Evolutionary conservation across 441 rosid genomes (phyloP).

Genomic region (Populus tomentosa): DNA sequence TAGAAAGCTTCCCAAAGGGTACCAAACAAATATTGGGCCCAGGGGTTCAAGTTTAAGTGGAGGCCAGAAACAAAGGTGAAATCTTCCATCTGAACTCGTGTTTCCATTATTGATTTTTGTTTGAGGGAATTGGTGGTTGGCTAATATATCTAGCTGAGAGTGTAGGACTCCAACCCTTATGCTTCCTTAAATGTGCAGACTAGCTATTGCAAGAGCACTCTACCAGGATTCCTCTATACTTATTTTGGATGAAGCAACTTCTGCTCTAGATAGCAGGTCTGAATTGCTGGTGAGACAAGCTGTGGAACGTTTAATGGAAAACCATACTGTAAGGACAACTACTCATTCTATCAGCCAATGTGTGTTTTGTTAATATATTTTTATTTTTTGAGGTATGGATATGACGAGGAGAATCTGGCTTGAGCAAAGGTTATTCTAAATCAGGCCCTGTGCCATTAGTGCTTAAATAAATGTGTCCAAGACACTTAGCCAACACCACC

Average conservation of each 20-base stretch:
- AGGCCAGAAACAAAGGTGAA: constrained; percentile 91
- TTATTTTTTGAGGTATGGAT: background rate
- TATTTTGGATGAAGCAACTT: constrained; percentile 96
- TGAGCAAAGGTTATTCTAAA: background rate
- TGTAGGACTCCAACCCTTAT: background rate
- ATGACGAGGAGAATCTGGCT: background rate
- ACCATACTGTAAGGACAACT: constrained; percentile 57
- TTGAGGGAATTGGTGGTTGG: background rate
- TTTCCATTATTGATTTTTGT: background rate
- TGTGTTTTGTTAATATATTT: background rate
- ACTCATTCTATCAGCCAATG: constrained; percentile 4
- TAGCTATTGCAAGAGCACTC: constrained; percentile 89
- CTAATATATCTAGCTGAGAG: background rate
- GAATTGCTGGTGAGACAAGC: constrained; percentile 87
- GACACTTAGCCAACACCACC: background rate
- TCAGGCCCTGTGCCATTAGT: background rate
- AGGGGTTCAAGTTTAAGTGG: constrained; percentile 90
- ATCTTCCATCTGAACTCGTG: background rate
- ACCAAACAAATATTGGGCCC: constrained; percentile 69
- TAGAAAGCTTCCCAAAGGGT: constrained; percentile 68
- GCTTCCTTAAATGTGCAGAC: constrained; percentile 36
- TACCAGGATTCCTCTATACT: constrained; percentile 71
- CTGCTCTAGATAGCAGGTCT: constrained; percentile 85
- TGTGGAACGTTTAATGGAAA: constrained; percentile 62
- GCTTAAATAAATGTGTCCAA: background rate